A percentile compares a stretch with the other conserved stretches of the same genome.
Conservation (phyloP, 2,329 filamentous ascomycete species). For the Byssoonygena ceratinophila region DNA sequence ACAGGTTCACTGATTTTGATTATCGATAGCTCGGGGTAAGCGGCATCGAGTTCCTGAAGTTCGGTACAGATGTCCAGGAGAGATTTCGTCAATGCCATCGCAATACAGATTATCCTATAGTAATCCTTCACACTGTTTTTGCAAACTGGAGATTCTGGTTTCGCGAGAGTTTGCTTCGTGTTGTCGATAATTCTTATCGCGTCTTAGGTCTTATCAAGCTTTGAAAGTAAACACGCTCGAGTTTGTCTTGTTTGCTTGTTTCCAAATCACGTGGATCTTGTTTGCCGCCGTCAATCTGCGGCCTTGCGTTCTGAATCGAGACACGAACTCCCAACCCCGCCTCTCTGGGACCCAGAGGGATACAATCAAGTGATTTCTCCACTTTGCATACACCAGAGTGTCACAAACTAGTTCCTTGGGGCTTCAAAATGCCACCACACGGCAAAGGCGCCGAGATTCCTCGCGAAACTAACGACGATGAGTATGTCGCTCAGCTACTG, state of each 20-base stretch:
- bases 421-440: slow-evolving; percentile 10
- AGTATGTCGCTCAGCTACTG: slow-evolving; percentile 70
- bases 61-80: slow-evolving; percentile 27
- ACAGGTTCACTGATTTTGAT: slow-evolving; percentile 68
- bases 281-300: background rate
- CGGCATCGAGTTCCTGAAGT: slow-evolving; percentile 47
- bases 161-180: too few relatives aligned
- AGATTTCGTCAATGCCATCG: slow-evolving; percentile 13
- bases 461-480: slow-evolving; percentile 44
- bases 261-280: too few relatives aligned
- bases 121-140: background rate
- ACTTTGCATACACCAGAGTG: too few relatives aligned
- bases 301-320: too few relatives aligned
- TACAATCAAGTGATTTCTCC: too few relatives aligned
- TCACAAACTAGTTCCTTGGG: background rate
- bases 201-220: background rate
- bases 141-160: background rate
- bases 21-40: slow-evolving; percentile 50
- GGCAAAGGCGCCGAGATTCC: background rate
- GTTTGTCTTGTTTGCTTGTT: slow-evolving; percentile 2
- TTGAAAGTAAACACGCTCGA: background rate
- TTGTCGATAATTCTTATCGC: background rate
- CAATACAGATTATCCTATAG: background rate
- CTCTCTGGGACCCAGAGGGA: too few relatives aligned
- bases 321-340: too few relatives aligned